Conservation (phyloP, 2,329 filamentous ascomycete species). For the Stagonosporopsis tanaceti region DNA sequence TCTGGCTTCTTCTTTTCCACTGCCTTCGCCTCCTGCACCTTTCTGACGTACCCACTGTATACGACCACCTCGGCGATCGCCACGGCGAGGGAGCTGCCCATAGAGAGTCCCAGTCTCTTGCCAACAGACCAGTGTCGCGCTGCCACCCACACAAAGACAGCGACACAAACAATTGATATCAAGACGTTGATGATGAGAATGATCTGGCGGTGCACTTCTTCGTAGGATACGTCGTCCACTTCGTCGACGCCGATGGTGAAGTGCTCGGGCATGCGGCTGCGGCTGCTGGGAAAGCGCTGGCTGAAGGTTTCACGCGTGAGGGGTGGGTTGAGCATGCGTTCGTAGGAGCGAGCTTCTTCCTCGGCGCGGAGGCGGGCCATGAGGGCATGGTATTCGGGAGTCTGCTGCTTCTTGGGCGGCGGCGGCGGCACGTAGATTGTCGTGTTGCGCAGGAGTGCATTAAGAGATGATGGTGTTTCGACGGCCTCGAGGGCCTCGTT, state of each 20-base stretch:
- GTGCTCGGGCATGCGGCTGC: slow-evolving; percentile 54
- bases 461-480: slow-evolving; percentile 59
- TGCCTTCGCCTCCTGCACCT: slow-evolving; percentile 72
- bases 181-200: slow-evolving; percentile 90
- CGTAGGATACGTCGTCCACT: slow-evolving; percentile 71
- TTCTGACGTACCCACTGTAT: slow-evolving; percentile 77
- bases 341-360: slow-evolving; percentile 83
- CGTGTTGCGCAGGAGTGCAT: slow-evolving; percentile 75
- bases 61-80: slow-evolving; percentile 80
- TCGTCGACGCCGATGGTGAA: slow-evolving; percentile 54
- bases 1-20: slow-evolving; percentile 69
- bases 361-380: slow-evolving; percentile 86
- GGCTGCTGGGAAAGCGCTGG: slow-evolving; percentile 62
- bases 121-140: slow-evolving; percentile 79
- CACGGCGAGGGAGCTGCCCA: slow-evolving; percentile 74
- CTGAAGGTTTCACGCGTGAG: slow-evolving; percentile 65
- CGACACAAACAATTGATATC: slow-evolving; percentile 82
- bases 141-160: slow-evolving; percentile 78
- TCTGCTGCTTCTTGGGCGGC: slow-evolving; percentile 71
- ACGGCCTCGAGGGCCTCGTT: neutral
- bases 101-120: slow-evolving; percentile 72
- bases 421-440: slow-evolving; percentile 81
- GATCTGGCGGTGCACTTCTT: slow-evolving; percentile 80
- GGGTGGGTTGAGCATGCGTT: slow-evolving; percentile 75
- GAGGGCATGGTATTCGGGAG: slow-evolving; percentile 81